These are phyloP conservation scores for Saturnispora gosingensis DNA, from an alignment of 805 yeast genomes.

Conservation along the genomic window DNA sequence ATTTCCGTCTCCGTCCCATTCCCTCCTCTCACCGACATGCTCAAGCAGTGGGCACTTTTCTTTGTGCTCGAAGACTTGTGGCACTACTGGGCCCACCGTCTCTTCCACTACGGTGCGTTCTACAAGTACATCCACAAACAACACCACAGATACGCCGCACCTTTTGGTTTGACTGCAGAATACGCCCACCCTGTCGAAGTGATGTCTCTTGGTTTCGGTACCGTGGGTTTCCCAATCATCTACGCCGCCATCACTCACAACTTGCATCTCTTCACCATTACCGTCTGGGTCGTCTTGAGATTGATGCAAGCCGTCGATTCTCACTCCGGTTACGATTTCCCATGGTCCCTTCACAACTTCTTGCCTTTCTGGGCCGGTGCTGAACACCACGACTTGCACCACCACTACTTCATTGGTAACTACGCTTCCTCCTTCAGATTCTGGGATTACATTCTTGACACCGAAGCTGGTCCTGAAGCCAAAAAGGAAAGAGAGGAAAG, in stretches of 20 bases:
- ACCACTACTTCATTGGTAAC: constrained; percentile 50
- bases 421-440: constrained; percentile 51
- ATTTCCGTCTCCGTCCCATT: constrained; percentile 45
- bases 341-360: constrained; percentile 48
- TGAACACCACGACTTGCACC: constrained; percentile 53
- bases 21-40: constrained; percentile 36
- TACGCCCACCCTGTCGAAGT: constrained; percentile 56
- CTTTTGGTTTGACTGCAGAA: constrained; percentile 53
- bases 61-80: constrained; percentile 48
- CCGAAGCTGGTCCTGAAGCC: constrained; percentile 49
- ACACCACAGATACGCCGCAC: constrained; percentile 54
- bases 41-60: constrained; percentile 37
- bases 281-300: constrained; percentile 43
- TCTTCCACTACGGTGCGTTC: constrained; percentile 47
- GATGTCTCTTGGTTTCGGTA: constrained; percentile 47
- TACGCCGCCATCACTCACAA: constrained; percentile 39
- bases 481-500: constrained; percentile 38
- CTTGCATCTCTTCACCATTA: constrained; percentile 46
- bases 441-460: constrained; percentile 45
- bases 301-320: constrained; percentile 53
- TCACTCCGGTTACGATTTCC: constrained; percentile 55
- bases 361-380: constrained; percentile 63
- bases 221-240: constrained; percentile 51
- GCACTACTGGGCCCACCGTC: constrained; percentile 54
- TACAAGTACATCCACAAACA: constrained; percentile 51